Percentiles rank a stretch among this genome's conserved stretches.
Conservation (phyloP, 148 eudicot species). For the Fallopia convolvulus region DNA sequence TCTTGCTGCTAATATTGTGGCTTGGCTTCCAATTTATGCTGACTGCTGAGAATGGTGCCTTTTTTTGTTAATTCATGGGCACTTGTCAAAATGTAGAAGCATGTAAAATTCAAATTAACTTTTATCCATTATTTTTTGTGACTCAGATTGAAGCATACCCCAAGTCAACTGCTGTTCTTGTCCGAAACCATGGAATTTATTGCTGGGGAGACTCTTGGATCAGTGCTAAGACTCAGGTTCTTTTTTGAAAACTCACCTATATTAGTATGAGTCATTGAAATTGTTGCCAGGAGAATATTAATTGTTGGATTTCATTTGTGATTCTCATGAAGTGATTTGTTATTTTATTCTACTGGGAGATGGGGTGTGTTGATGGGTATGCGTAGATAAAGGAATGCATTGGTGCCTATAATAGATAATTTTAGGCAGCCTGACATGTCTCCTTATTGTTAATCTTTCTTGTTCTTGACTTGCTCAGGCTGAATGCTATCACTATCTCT, state of each 20-base stretch:
- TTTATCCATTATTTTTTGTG: not conserved
- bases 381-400: not conserved
- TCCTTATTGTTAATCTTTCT: not conserved
- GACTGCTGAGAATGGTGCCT: not conserved
- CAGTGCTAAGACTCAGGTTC: conserved; percentile 96
- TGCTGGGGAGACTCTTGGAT: conserved; percentile 99
- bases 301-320: not conserved
- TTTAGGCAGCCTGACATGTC: not conserved
- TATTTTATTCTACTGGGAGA: not conserved
- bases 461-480: conserved; percentile 58
- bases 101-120: not conserved
- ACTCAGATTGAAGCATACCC: conserved; percentile 93
- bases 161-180: conserved; percentile 92
- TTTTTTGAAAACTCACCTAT: conserved; percentile 7
- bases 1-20: not conserved
- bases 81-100: not conserved
- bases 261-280: not conserved
- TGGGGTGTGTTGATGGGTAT: not conserved
- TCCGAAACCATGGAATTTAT: conserved; percentile 90
- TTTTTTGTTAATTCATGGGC: not conserved
- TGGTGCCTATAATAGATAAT: not conserved
- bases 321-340: not conserved
- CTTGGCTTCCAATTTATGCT: not conserved
- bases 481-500: conserved; percentile 95
- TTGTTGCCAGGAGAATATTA: not conserved